A percentile compares a stretch with the other conserved stretches of the same genome.
phyloP scores from a whole-genome alignment of 2,329 filamentous ascomycete genomes.

The Claviceps capensis region DNA sequence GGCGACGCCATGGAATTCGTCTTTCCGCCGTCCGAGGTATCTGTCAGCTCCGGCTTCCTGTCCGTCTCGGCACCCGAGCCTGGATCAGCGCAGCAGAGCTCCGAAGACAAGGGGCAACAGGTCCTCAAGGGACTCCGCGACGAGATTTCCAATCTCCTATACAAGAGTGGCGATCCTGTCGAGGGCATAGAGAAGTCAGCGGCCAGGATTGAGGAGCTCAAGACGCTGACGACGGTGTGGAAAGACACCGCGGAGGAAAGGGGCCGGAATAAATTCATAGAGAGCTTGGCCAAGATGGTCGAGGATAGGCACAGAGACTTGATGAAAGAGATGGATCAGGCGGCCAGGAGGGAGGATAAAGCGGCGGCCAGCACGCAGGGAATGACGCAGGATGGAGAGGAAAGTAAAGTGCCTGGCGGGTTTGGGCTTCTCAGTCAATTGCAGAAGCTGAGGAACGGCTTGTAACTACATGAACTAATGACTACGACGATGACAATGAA shows the following conservation, averaged over 20 bases:
- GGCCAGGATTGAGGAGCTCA: constrained; percentile 61
- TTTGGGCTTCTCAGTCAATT: constrained; percentile 50
- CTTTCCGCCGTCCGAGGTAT: constrained; percentile 75
- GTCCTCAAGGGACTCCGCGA: constrained; percentile 55
- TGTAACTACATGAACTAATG: constrained; percentile 18
- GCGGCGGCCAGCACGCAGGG: constrained; percentile 14
- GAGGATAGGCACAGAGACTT: constrained; percentile 55
- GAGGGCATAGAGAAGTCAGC: constrained; percentile 62
- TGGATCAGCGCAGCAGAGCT: constrained; percentile 47
- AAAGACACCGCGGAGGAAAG: constrained; percentile 93
- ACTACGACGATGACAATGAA: not conserved
- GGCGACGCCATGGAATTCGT: constrained; percentile 94
- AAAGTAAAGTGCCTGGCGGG: constrained; percentile 32
- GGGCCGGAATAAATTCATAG: constrained; percentile 67
- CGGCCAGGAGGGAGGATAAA: constrained; percentile 21
- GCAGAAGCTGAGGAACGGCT: constrained; percentile 43
- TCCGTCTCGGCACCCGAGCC: constrained; percentile 79
- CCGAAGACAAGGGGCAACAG: constrained; percentile 77
- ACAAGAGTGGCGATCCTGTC: constrained; percentile 40
- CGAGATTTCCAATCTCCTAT: constrained; percentile 58
- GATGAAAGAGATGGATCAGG: constrained; percentile 36
- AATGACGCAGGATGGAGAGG: constrained; percentile 17
- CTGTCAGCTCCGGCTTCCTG: constrained; percentile 71
- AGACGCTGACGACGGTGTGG: constrained; percentile 70
- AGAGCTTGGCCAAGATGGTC: constrained; percentile 65